Conservation (phyloP, 2,329 filamentous ascomycete genomes). For the Grosmannia clavigera region DNA sequence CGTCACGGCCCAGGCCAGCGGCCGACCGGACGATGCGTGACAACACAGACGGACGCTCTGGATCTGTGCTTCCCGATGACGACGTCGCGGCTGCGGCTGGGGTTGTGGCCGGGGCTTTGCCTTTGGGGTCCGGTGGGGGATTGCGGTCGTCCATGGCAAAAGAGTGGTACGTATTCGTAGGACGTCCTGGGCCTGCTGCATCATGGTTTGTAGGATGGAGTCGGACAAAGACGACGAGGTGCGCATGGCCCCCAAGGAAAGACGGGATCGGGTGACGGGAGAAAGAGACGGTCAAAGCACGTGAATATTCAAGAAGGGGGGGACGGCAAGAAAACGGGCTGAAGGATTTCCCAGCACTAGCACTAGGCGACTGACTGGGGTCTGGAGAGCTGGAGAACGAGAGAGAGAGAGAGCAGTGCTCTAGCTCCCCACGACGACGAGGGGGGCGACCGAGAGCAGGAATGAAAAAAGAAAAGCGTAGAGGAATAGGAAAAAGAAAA, state of each 20-base stretch:
- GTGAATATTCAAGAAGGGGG: background rate
- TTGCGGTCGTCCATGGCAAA: background rate
- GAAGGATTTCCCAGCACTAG: background rate
- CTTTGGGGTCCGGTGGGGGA: background rate
- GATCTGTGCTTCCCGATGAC: background rate
- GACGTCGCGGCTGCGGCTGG: background rate
- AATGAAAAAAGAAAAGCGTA: no score
- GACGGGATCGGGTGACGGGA: background rate
- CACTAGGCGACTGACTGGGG: background rate
- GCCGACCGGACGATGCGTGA: conserved; percentile 19
- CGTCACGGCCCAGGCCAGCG: conserved; percentile 13
- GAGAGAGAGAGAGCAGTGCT: background rate
- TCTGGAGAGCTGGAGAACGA: background rate
- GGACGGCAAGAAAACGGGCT: background rate
- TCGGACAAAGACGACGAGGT: background rate
- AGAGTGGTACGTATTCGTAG: background rate
- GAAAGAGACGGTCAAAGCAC: background rate
- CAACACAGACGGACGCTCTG: conserved; percentile 5
- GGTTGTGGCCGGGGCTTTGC: background rate
- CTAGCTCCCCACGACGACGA: background rate
- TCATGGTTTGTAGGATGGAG: background rate
- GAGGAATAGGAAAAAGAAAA: no score
- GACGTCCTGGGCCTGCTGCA: background rate
- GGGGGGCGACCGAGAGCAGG: no score
- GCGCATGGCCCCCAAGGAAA: background rate